phyloP scores from a whole-genome alignment of 345 rosid genomes.

The Boechera retrofracta region DNA sequence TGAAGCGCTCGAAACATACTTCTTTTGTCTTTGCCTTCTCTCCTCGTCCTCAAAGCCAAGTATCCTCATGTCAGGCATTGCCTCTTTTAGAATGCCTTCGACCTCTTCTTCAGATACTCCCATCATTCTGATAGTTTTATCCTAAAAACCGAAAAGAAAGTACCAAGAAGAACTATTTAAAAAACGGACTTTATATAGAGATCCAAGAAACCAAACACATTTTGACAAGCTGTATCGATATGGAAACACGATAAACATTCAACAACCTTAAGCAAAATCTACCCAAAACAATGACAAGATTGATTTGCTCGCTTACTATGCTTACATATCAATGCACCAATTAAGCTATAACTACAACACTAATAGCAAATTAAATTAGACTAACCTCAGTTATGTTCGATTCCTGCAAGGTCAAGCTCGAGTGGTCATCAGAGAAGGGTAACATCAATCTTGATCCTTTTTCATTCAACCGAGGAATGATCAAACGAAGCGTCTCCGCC shows the following conservation, averaged over 20 bases:
- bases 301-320: neutral
- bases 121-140: constrained; percentile 84
- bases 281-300: neutral
- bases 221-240: neutral
- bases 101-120: constrained; percentile 83
- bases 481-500: constrained; percentile 73
- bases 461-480: constrained; percentile 61
- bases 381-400: constrained; percentile 65
- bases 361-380: neutral
- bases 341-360: neutral
- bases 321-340: neutral
- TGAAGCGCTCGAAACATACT: constrained; percentile 36
- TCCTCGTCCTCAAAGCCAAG: constrained; percentile 95
- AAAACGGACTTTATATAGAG: too few species aligned
- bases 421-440: constrained; percentile 74
- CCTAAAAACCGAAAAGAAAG: constrained; percentile 47
- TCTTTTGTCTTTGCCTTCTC: constrained; percentile 65
- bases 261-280: neutral
- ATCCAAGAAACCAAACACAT: too few species aligned
- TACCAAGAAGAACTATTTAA: neutral
- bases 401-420: constrained; percentile 58
- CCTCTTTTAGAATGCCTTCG: constrained; percentile 56
- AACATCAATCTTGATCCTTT: constrained; percentile 72
- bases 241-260: too few species aligned
- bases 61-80: constrained; percentile 65